Conservation (phyloP, 2,329 filamentous ascomycete genomes). For the Pestalotiopsis sp. region DNA sequence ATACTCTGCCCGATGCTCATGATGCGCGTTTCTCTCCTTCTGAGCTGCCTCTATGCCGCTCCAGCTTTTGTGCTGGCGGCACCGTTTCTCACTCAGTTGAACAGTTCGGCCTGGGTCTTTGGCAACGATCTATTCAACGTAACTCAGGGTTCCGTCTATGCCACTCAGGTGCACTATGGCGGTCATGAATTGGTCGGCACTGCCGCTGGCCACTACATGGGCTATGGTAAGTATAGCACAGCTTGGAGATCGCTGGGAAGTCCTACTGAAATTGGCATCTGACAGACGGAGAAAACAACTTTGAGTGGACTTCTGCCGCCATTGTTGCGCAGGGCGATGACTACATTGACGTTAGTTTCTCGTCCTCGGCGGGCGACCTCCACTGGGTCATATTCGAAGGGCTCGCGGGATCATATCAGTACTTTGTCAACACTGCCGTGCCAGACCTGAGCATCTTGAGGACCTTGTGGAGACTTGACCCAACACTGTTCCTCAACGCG, state of each 20-base stretch:
- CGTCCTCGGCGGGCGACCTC: constrained; percentile 46
- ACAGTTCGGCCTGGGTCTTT: constrained; percentile 30
- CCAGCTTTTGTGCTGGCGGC: neutral
- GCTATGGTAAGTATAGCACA: constrained; percentile 25
- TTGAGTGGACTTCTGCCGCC: constrained; percentile 47
- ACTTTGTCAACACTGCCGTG: constrained; percentile 51
- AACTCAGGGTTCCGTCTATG: constrained; percentile 26
- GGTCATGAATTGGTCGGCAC: constrained; percentile 28
- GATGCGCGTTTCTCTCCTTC: neutral
- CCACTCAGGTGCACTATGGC: constrained; percentile 27
- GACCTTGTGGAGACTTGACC: constrained; percentile 51
- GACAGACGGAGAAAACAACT: constrained; percentile 47
- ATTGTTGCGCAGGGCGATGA: constrained; percentile 37
- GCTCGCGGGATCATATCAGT: constrained; percentile 53
- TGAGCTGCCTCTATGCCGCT: neutral
- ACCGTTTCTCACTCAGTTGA: constrained; percentile 26
- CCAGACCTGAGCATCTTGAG: constrained; percentile 50
- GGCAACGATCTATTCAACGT: constrained; percentile 33
- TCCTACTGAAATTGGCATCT: neutral
- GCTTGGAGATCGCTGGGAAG: neutral
- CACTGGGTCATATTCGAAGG: constrained; percentile 53
- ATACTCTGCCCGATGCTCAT: neutral
- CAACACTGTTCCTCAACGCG: constrained; percentile 46
- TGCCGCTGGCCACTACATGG: constrained; percentile 31
- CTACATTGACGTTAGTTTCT: constrained; percentile 52